Base-by-base conservation (phyloP, 768 basidiomycete genomes). In the Crepidotus variabilis region DNA sequence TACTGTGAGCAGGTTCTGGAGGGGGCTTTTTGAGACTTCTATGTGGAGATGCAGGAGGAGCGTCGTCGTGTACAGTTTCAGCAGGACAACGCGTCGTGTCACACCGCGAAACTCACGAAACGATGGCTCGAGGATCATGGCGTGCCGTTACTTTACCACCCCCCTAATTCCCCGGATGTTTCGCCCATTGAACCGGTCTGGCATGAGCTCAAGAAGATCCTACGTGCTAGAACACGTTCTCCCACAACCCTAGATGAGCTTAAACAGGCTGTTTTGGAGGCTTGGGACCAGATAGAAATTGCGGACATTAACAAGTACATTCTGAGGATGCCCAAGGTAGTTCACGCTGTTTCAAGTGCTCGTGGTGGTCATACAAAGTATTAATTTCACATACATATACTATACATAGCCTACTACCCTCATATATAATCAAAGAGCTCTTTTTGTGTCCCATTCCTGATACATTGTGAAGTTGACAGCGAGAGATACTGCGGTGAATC, bases 161-260 rank as follows among this genome's bases (percentile, higher is more conserved):
- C 70, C 11, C 57, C 69, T 47, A 56, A 47, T 55, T 74, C 70
- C 2, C 72, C 72, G 2, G 67, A 74, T 58, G 46, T 72, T 46
- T 64, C 57, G 50, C 68, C 72, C 53, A 71, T 72, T n/a, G 69
- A 74, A 62, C 63, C 58, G 11, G 36, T 72, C 6, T 74, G 72
- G 71, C 62, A 61, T n/a, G 58, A 65, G 50, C 65, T 72, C 36
- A 72, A 72, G 56, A 51, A 32, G 2, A 56, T 57, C 6, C 39
- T 72, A 20, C 43, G 62, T 18, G 16, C 33, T 20, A 47, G 24
- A 13, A 60, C 60, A 28, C 61, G 60, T 49, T 57, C 50, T 32
- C 67, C 65, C 13, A 61, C 58, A 11, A 58, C 60, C 53, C 48
- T 60, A 21, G 49, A 58, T 13, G 54, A 65, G 23, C 64, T 68